Conservation (phyloP, 1,139 yeast species). For the Geotrichum candidum region DNA sequence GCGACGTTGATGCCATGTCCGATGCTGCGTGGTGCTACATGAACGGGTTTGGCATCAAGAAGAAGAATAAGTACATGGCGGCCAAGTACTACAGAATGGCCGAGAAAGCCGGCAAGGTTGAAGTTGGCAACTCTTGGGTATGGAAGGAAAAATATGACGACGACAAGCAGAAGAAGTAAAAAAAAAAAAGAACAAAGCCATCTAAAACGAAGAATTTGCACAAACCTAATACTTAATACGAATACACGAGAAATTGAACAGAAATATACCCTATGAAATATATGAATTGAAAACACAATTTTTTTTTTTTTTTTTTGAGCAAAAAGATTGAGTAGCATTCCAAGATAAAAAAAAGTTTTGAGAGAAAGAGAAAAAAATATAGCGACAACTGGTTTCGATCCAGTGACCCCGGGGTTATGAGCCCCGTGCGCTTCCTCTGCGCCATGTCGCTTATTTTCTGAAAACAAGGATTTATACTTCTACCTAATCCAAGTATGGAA, state of each 20-base stretch:
- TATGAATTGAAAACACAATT: no score
- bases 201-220: no score
- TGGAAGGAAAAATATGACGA: slow-evolving; percentile 32
- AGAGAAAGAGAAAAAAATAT: slow-evolving; percentile 26
- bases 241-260: no score
- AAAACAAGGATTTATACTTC: no score
- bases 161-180: neutral
- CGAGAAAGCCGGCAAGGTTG: slow-evolving; percentile 28
- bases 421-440: slow-evolving; percentile 99
- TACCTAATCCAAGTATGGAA: no score
- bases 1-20: slow-evolving; percentile 35
- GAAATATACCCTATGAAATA: no score
- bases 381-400: slow-evolving; percentile 99
- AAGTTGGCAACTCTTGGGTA: slow-evolving; percentile 36
- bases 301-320: no score
- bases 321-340: no score
- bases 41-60: slow-evolving; percentile 32
- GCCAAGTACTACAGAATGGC: slow-evolving; percentile 33
- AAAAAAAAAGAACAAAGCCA: slow-evolving; percentile 58
- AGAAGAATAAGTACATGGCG: slow-evolving; percentile 30
- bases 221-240: no score
- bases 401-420: slow-evolving; percentile 99
- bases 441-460: slow-evolving; percentile 52
- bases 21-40: slow-evolving; percentile 32
- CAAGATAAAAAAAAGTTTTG: no score